These are phyloP conservation scores for Melocanna baccifera DNA, from an alignment of 176 grass and related monocot genomes.

Conservation along the genomic window DNA sequence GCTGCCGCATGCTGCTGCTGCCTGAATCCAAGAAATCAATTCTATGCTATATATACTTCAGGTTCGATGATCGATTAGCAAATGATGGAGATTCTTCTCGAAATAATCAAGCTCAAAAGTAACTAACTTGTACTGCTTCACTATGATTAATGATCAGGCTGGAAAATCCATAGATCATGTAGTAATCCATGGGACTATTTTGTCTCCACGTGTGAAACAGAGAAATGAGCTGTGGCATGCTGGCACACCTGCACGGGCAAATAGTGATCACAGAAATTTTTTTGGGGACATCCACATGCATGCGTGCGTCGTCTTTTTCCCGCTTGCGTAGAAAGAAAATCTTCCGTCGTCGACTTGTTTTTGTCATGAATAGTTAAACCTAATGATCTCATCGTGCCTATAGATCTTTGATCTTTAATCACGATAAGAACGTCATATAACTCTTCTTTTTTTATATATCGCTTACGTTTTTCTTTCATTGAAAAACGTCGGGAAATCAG, in stretches of 20 bases:
- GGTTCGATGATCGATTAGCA: neutral
- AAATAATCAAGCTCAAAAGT: neutral
- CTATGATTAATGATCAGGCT: neutral
- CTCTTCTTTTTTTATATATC: neutral
- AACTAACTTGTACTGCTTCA: neutral
- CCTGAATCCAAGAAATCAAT: neutral
- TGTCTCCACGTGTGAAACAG: constrained; percentile 5
- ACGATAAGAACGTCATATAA: constrained; percentile 1
- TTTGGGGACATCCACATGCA: constrained; percentile 17
- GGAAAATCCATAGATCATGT: neutral
- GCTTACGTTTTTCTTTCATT: neutral
- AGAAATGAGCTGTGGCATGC: neutral
- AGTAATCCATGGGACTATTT: neutral
- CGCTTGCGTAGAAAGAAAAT: constrained; percentile 30
- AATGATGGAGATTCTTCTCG: neutral
- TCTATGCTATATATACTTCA: no score
- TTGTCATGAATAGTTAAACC: constrained; percentile 40
- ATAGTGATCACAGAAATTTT: constrained; percentile 16
- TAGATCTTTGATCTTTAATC: neutral
- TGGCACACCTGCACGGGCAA: neutral
- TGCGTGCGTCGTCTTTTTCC: constrained; percentile 28
- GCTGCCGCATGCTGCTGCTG: neutral
- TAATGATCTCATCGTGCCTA: constrained; percentile 23
- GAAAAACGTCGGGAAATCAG: neutral
- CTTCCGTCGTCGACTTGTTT: constrained; percentile 15